Percentiles rank a stretch among this genome's conserved stretches.
Conservation (phyloP, 129 eudicot genomes). For the Chrysanthemum seticuspe region DNA sequence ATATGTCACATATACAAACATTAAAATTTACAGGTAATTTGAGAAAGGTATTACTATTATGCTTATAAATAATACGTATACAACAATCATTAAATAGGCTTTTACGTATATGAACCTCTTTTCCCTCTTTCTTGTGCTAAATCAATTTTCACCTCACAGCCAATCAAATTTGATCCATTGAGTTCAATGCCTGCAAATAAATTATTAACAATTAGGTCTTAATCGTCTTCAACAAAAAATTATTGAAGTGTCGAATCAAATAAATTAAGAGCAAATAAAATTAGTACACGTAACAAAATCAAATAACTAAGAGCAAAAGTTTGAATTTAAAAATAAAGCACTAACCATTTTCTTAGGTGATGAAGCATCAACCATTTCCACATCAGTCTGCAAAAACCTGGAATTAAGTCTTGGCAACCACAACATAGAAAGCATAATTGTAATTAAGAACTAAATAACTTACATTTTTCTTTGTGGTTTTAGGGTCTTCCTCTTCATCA, state of each 20-base stretch:
- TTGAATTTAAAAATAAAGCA: background rate
- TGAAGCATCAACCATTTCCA: conserved; percentile 62
- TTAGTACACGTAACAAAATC: background rate
- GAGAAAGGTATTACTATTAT: no score
- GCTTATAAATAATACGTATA: no score
- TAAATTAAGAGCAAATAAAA: no score
- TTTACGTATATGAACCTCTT: conserved; percentile 42
- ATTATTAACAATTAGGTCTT: background rate
- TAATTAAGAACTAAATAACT: background rate
- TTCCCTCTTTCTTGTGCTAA: conserved; percentile 66
- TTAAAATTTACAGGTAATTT: no score
- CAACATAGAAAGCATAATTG: background rate
- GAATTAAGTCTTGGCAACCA: background rate
- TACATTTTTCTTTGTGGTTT: conserved; percentile 50
- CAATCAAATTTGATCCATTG: conserved; percentile 16
- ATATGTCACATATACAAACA: no score
- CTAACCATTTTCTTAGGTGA: conserved; percentile 53
- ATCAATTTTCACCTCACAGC: conserved; percentile 17
- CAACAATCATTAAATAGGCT: no score
- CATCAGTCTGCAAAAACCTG: conserved; percentile 43
- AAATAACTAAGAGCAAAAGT: background rate
- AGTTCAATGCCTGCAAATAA: conserved; percentile 54
- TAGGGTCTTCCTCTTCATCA: conserved; percentile 52
- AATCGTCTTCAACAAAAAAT: no score
- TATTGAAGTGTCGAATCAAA: background rate